Conservation (phyloP, 2,329 filamentous ascomycete species). For the Dothideomycetidae sp. region DNA sequence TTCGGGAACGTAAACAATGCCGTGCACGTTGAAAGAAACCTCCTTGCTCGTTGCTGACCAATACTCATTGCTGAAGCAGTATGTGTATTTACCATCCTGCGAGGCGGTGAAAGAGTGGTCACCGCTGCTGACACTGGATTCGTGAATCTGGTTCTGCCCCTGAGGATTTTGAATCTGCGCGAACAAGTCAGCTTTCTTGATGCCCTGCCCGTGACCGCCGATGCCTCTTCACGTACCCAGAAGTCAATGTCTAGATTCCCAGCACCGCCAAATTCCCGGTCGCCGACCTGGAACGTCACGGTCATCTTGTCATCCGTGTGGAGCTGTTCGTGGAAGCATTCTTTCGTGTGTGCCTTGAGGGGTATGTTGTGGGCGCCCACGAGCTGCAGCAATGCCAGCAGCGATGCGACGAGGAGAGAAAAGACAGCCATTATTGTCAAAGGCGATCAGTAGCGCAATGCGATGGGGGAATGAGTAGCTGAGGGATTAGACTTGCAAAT, state of each 20-base stretch:
- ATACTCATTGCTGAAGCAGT: constrained; percentile 99
- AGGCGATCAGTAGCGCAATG: constrained; percentile 2
- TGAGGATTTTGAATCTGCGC: constrained; percentile 70
- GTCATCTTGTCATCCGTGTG: constrained; percentile 97
- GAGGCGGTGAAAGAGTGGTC: constrained; percentile 83
- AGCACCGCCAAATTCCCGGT: constrained; percentile 85
- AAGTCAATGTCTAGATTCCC: constrained; percentile 96
- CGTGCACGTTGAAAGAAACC: constrained; percentile 98
- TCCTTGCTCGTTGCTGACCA: constrained; percentile 96
- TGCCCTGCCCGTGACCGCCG: not conserved
- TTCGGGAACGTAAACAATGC: constrained; percentile 93
- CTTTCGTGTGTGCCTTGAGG: constrained; percentile 78
- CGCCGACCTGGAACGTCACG: constrained; percentile 90
- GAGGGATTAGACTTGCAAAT: not conserved
- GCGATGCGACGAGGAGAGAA: constrained; percentile 26
- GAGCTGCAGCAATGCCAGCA: constrained; percentile 47
- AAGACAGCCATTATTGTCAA: constrained; percentile 23
- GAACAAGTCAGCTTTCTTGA: no score
- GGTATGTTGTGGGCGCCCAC: constrained; percentile 85
- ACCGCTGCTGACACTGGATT: constrained; percentile 71
- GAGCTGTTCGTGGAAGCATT: constrained; percentile 93
- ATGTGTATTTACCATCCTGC: constrained; percentile 76
- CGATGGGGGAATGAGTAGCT: not conserved
- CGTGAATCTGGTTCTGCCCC: constrained; percentile 61
- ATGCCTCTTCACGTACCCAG: constrained; percentile 54